phyloP scores from a whole-genome alignment of 306 rosid genomes.

The Chamaecrista fasciculata region DNA sequence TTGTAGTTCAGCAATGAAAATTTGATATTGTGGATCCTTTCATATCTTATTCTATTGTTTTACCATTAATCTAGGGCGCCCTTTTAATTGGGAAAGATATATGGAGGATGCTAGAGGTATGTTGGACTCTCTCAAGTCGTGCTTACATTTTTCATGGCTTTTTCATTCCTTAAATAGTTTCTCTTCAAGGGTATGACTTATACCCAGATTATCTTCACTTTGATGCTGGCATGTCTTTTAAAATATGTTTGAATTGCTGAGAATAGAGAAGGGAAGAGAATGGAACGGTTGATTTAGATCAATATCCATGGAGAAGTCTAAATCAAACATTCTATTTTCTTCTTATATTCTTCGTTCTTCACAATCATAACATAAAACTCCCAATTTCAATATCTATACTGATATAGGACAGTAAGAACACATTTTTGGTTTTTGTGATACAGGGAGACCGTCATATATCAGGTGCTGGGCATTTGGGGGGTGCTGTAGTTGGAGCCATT shows the following conservation, averaged over 20 bases:
- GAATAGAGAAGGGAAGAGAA: background rate
- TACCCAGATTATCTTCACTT: background rate
- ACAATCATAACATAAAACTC: background rate
- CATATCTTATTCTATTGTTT: slow-evolving; percentile 22
- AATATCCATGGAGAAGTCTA: too few relatives aligned
- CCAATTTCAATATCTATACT: background rate
- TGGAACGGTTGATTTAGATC: background rate
- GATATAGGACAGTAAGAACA: slow-evolving; percentile 3
- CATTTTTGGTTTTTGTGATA: slow-evolving; percentile 25
- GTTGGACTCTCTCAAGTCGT: slow-evolving; percentile 23
- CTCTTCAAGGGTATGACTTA: slow-evolving; percentile 19
- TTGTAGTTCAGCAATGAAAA: slow-evolving; percentile 16
- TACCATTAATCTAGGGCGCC: slow-evolving; percentile 60
- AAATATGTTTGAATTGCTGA: background rate
- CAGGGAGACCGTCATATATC: slow-evolving; percentile 67
- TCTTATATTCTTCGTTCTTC: background rate
- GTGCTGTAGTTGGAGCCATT: slow-evolving; percentile 83
- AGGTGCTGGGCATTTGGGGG: slow-evolving; percentile 88
- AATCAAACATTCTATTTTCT: background rate
- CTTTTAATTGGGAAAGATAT: slow-evolving; percentile 69
- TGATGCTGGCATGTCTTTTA: slow-evolving; percentile 2
- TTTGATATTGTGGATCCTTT: slow-evolving; percentile 29
- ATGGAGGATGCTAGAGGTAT: slow-evolving; percentile 62
- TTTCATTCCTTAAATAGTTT: slow-evolving; percentile 1
- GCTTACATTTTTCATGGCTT: slow-evolving; percentile 1